Percentiles rank a stretch among this genome's conserved stretches.
These are phyloP conservation scores for Martiniozyma asiatica DNA, from an alignment of 1,139 yeast genomes.

Conservation along the genomic window DNA sequence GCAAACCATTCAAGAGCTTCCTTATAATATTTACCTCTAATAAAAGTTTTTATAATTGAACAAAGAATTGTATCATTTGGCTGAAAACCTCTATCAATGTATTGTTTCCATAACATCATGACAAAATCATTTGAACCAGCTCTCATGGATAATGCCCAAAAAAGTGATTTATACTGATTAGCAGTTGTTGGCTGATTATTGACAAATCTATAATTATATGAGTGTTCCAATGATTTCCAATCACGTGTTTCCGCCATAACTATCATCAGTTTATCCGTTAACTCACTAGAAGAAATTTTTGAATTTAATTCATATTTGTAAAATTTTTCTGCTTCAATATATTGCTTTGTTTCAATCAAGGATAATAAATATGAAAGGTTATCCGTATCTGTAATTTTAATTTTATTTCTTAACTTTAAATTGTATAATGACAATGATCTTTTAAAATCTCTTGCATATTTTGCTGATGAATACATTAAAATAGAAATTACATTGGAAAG, in stretches of 20 bases:
- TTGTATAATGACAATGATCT: conserved; percentile 9
- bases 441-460: conserved; percentile 7
- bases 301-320: conserved; percentile 15
- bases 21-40: conserved; percentile 32
- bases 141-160: conserved; percentile 47
- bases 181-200: conserved; percentile 43
- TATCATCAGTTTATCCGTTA: conserved; percentile 32
- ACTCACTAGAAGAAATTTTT: conserved; percentile 9
- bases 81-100: conserved; percentile 31
- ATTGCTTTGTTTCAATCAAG: conserved; percentile 19
- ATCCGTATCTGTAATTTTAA: conserved; percentile 10
- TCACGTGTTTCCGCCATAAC: conserved; percentile 42
- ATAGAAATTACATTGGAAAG: conserved; percentile 9
- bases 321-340: conserved; percentile 21
- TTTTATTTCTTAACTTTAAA: conserved; percentile 6
- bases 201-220: conserved; percentile 52
- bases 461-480: conserved; percentile 13
- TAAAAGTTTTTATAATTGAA: conserved; percentile 36
- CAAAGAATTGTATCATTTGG: conserved; percentile 39
- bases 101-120: conserved; percentile 36
- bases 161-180: conserved; percentile 50
- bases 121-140: conserved; percentile 43
- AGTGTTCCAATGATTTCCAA: conserved; percentile 49
- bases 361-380: conserved; percentile 24
- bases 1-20: conserved; percentile 34